Conservation (phyloP, 2,329 filamentous ascomycete genomes). For the Fusarium austroafricanum region DNA sequence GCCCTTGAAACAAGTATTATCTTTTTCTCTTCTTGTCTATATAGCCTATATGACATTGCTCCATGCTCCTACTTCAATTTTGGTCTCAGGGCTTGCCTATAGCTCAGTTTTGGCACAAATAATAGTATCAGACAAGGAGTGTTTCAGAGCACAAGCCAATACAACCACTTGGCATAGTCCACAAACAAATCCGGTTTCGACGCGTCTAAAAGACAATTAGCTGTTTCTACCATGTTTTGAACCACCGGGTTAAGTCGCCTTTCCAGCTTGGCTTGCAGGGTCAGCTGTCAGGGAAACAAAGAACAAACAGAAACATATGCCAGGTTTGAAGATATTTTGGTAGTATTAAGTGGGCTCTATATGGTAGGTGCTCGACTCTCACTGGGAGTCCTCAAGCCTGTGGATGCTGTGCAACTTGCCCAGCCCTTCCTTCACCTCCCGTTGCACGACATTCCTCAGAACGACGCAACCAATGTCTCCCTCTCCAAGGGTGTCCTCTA, state of each 20-base stretch:
- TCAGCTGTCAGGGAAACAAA: background rate
- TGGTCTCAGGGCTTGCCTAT: background rate
- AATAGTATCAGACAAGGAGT: slow-evolving; percentile 14
- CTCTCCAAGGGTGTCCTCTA: background rate
- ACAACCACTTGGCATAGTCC: slow-evolving; percentile 9
- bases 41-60: background rate
- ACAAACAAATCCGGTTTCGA: slow-evolving; percentile 16
- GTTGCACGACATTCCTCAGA: slow-evolving; percentile 9
- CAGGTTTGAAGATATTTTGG: slow-evolving; percentile 6
- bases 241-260: background rate
- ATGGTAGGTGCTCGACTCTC: slow-evolving; percentile 1
- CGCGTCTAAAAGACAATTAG: background rate
- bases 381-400: background rate
- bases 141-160: slow-evolving; percentile 27
- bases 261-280: slow-evolving; percentile 10
- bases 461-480: slow-evolving; percentile 5
- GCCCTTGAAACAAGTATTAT: too few relatives aligned
- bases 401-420: background rate
- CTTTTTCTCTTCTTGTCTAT: background rate
- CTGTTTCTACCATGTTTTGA: slow-evolving; percentile 20
- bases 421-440: slow-evolving; percentile 9
- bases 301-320: background rate
- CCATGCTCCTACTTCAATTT: background rate
- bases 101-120: background rate
- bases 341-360: slow-evolving; percentile 31